These are phyloP conservation scores for Heliamphora exappendiculata DNA, from an alignment of 148 eudicot genomes.

Conservation along the genomic window DNA sequence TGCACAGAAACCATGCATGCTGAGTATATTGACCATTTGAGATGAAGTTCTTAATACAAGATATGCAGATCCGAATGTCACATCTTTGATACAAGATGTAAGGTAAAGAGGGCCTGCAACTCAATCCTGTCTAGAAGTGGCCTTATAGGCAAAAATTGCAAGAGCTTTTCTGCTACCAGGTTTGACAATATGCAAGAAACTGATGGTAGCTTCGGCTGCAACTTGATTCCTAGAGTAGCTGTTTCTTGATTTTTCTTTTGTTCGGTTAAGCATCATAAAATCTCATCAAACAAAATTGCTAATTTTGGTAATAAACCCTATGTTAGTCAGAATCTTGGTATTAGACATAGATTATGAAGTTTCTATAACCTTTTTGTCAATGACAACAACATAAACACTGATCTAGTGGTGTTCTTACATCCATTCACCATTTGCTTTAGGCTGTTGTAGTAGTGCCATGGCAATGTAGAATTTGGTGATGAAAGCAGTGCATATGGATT, in stretches of 20 bases:
- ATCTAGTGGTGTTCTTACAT: not conserved
- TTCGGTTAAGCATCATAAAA: not conserved
- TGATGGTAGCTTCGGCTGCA: not conserved
- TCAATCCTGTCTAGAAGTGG: not conserved
- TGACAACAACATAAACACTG: not conserved
- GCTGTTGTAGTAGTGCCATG: not conserved
- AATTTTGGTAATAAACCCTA: not conserved
- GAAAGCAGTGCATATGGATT: not conserved
- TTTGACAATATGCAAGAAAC: not conserved
- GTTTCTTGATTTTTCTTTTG: not conserved
- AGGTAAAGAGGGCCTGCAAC: not conserved
- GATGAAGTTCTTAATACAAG: not conserved
- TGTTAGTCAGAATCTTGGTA: not conserved
- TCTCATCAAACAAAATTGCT: not conserved
- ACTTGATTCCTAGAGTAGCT: not conserved
- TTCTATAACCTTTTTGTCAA: too few species aligned
- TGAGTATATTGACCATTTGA: not conserved
- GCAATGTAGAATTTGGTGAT: not conserved
- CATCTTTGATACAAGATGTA: not conserved
- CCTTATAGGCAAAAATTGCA: not conserved
- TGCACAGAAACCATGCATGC: not conserved
- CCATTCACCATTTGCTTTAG: not conserved
- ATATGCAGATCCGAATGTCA: not conserved
- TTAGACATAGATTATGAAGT: not conserved
- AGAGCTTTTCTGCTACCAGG: not conserved